phyloP scores from a whole-genome alignment of 1,284 basidiomycete species.

The Cutaneotrichosporon arboriforme region DNA sequence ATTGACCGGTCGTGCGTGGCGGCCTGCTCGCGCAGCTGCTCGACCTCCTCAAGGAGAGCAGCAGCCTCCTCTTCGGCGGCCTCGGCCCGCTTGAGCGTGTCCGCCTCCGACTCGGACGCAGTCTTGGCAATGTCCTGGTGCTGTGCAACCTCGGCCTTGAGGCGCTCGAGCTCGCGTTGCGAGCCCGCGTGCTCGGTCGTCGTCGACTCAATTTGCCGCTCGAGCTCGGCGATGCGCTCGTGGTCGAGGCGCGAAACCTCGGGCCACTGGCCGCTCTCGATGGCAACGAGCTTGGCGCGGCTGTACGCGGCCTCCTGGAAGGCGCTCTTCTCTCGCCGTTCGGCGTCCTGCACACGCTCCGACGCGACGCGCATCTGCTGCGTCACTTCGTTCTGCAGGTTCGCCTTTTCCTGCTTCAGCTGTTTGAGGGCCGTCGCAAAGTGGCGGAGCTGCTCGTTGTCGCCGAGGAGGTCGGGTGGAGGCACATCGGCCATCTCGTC shows the following conservation, averaged over 20 bases:
- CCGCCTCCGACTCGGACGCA: conserved; percentile 72
- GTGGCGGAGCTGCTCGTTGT: conserved; percentile 44
- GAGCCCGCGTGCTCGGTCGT: conserved; percentile 60
- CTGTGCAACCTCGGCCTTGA: conserved; percentile 61
- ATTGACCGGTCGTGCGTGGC: conserved; percentile 61
- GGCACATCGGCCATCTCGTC: conserved; percentile 45
- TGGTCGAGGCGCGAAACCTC: conserved; percentile 71
- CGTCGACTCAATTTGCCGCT: conserved; percentile 65
- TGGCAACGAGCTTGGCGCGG: conserved; percentile 82
- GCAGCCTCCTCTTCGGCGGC: conserved; percentile 73
- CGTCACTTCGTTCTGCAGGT: conserved; percentile 38
- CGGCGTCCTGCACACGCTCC: conserved; percentile 71
- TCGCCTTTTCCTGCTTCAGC: conserved; percentile 61
- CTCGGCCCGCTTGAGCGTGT: conserved; percentile 75
- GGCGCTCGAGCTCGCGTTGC: conserved; percentile 61
- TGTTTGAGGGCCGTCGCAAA: conserved; percentile 64
- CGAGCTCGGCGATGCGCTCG: conserved; percentile 73
- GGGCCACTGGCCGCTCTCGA: conserved; percentile 64
- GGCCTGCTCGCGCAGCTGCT: conserved; percentile 65
- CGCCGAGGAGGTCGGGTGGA: conserved; percentile 5
- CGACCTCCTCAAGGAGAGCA: conserved; percentile 62
- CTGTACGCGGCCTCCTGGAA: conserved; percentile 94
- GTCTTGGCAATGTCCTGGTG: conserved; percentile 62
- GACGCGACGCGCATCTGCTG: conserved; percentile 57
- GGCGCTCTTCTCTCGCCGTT: conserved; percentile 71